Conservation (phyloP, 148 eudicot species). For the Dianthus caryophyllus region DNA sequence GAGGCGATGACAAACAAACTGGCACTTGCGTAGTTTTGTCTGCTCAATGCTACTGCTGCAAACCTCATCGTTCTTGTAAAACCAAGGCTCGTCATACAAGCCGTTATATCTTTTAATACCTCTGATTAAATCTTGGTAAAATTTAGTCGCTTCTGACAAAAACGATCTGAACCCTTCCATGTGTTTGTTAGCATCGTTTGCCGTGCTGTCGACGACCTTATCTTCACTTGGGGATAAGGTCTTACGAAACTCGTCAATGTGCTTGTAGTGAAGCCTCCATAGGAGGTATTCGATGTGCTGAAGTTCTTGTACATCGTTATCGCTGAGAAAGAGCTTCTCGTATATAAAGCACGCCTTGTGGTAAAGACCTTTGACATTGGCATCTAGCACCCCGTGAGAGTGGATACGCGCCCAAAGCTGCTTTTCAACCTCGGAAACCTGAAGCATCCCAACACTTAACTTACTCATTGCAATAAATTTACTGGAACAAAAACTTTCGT, state of each 20-base stretch:
- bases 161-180: conserved; percentile 57
- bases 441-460: conserved; percentile 11
- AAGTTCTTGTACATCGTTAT: conserved; percentile 42
- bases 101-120: conserved; percentile 51
- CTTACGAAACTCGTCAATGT: conserved; percentile 87
- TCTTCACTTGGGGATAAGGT: conserved; percentile 34
- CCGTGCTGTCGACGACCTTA: conserved; percentile 16
- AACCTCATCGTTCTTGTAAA: conserved; percentile 26
- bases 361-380: conserved; percentile 50
- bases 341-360: conserved; percentile 46
- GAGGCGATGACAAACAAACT: conserved; percentile 64
- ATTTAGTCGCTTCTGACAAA: conserved; percentile 60
- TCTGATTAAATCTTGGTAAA: conserved; percentile 58
- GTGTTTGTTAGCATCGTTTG: conserved; percentile 27
- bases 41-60: conserved; percentile 33
- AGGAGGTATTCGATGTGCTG: conserved; percentile 62
- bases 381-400: conserved; percentile 54
- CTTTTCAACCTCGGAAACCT: conserved; percentile 63
- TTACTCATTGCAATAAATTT: background rate
- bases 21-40: conserved; percentile 40
- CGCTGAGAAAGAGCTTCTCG: conserved; percentile 53
- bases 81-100: conserved; percentile 41
- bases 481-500: background rate
- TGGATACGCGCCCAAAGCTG: conserved; percentile 55
- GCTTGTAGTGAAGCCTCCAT: conserved; percentile 95